Evolutionary conservation across 2,329 filamentous ascomycete genomes (phyloP), one percentile per base, ranked within the genome.

Genomic region (Epichloe aotearoae): DNA sequence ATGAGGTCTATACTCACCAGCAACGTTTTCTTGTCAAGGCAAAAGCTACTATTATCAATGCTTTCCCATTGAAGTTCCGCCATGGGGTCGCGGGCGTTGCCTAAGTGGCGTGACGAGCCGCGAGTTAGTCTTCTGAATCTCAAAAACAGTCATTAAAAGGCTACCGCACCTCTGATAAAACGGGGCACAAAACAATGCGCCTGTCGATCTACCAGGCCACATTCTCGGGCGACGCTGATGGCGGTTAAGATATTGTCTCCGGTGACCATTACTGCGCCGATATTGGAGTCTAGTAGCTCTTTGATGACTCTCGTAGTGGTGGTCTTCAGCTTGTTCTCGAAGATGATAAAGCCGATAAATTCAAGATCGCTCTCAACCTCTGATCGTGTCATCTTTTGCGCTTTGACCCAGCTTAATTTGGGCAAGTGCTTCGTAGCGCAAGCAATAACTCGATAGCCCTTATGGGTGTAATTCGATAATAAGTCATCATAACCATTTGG

Each of bases 181-280:
- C 86, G 86, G 15, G 93, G 91, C 6, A 97, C 83, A 64, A 96
- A 98, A 67, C 93, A 97, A 58, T 94, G 88, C 0, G 88, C 84
- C 30, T 80, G 82, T 55, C 77, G 80, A 60, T 90, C 82, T 57
- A 97, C 83, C 51, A 98, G 73, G 41, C 83, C 79, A 65, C 90
- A 96, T 62, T 97, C 90, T 59, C 90, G 79, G 3, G 89, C 91
- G 50, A 98, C 93, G 60, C 90, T 96, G 62, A 98, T 90, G 19
- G 93, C 93, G 10, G 93, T 98, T 50, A 97, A 71, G 55, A 97
- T 97, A 59, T 98, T 98, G 72, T 98, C 93, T 33, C 93, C 93
- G 0, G 93, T 98, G 55, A 94, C 94, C 93, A 98, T 98, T 48
- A 95, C 82, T 33, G 86, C 84, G 37, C 88, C 81, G 57, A 98